Percentiles rank a stretch among this genome's conserved stretches.
Conservation (phyloP, 371 early-diverging fungal genomes). For the Umbelopsis sp. region DNA sequence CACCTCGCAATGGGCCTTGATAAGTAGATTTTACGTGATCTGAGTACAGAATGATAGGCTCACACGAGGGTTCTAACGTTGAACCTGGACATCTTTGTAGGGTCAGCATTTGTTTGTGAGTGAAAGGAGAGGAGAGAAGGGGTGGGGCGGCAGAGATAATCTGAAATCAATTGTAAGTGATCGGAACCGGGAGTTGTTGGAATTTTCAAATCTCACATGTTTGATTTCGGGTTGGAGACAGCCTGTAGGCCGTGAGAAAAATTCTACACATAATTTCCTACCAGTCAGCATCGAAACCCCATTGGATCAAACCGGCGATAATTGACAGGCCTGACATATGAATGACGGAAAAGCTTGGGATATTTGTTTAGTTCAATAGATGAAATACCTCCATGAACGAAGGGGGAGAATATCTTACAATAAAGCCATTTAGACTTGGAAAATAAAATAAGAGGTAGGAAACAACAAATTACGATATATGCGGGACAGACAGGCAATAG, state of each 20-base stretch:
- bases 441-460: neutral
- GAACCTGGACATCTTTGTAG: constrained; percentile 20
- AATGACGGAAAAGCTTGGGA: neutral
- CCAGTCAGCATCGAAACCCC: constrained; percentile 16
- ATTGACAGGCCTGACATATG: constrained; percentile 10
- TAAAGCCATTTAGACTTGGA: neutral
- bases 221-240: neutral
- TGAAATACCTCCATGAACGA: neutral
- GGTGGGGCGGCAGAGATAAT: neutral
- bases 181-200: neutral
- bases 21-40: constrained; percentile 16
- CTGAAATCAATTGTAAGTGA: neutral
- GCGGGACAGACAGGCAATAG: neutral
- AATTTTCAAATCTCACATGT: constrained; percentile 17
- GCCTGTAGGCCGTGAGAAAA: constrained; percentile 1
- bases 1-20: constrained; percentile 11
- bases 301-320: neutral
- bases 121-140: constrained; percentile 14
- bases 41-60: constrained; percentile 19
- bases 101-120: neutral
- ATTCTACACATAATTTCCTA: constrained; percentile 2
- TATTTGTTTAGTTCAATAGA: neutral
- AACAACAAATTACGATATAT: neutral
- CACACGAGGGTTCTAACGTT: constrained; percentile 17
- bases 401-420: neutral